Conservation (phyloP, 1,284 basidiomycete species). For the Inonotus hispidus region DNA sequence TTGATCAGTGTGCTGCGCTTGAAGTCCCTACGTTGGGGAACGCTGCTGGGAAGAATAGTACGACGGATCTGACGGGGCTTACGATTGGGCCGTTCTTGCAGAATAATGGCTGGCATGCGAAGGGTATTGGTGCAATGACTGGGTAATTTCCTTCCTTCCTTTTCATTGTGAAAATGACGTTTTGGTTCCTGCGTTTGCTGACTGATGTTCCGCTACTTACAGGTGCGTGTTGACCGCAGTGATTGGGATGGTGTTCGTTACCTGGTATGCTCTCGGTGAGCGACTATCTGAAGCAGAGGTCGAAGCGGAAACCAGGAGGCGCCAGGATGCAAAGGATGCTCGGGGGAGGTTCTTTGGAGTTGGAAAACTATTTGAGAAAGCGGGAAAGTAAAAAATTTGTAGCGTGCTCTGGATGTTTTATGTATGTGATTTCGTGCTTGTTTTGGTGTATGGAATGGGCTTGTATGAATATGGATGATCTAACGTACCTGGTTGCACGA, state of each 20-base stretch:
- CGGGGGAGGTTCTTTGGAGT: conserved; percentile 4
- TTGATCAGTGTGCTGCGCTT: conserved; percentile 68
- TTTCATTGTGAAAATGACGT: too few species aligned
- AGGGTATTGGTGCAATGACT: conserved; percentile 79
- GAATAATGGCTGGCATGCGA: conserved; percentile 72
- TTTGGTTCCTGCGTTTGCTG: neutral
- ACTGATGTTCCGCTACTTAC: neutral
- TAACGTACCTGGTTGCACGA: too few species aligned
- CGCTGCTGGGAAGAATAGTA: conserved; percentile 64
- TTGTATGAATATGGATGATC: too few species aligned
- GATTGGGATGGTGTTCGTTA: conserved; percentile 73
- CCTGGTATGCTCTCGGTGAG: conserved; percentile 77
- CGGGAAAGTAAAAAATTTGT: neutral
- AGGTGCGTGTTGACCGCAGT: conserved; percentile 78
- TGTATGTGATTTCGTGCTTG: too few species aligned
- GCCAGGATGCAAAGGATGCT: conserved; percentile 48
- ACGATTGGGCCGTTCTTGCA: conserved; percentile 65
- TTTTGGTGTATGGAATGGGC: too few species aligned
- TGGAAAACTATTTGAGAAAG: neutral
- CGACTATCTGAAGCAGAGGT: conserved; percentile 70
- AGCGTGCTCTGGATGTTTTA: too few species aligned
- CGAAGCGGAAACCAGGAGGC: conserved; percentile 58
- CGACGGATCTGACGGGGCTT: conserved; percentile 60
- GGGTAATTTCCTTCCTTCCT: conserved; percentile 35
- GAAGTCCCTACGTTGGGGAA: conserved; percentile 67